Evolutionary conservation across 2,329 filamentous ascomycete species (phyloP).

Genomic region (Aspergillus brasiliensis): DNA sequence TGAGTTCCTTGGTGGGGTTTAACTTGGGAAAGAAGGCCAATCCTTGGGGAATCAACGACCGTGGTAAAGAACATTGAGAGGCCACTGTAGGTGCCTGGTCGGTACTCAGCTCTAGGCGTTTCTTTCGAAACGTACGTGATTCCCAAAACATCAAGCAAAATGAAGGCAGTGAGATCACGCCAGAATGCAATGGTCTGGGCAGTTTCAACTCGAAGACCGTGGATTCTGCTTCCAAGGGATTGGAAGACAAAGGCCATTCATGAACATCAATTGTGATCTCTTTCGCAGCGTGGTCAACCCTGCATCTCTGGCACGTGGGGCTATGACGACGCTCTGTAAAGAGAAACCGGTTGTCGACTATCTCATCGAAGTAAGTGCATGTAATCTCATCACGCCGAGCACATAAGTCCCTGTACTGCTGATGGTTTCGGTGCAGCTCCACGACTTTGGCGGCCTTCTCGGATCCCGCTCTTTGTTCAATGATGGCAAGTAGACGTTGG

Average conservation of each 20-base stretch:
- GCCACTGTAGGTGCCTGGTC: conserved; percentile 16
- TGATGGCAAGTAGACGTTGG: conserved; percentile 38
- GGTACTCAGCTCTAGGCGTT: conserved; percentile 14
- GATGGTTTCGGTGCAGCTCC: conserved; percentile 22
- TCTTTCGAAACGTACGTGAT: conserved; percentile 10
- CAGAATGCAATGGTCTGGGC: conserved; percentile 47
- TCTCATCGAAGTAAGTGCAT: conserved; percentile 11
- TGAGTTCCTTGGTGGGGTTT: conserved; percentile 45
- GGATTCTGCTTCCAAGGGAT: conserved; percentile 40
- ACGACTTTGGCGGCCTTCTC: conserved; percentile 31
- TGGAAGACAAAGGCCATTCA: conserved; percentile 59
- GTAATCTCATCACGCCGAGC: background rate
- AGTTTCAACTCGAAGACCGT: conserved; percentile 56
- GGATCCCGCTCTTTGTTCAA: conserved; percentile 42
- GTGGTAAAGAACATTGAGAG: conserved; percentile 15
- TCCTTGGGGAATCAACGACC: conserved; percentile 17
- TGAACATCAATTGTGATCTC: conserved; percentile 50
- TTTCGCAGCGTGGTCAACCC: conserved; percentile 31
- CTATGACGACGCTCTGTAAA: conserved; percentile 18
- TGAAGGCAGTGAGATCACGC: conserved; percentile 51
- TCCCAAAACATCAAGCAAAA: conserved; percentile 46
- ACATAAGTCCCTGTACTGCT: conserved; percentile 33
- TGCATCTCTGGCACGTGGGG: conserved; percentile 43
- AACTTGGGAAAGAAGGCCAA: conserved; percentile 38
- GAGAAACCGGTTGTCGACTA: background rate